phyloP scores from a whole-genome alignment of 1,139 yeast species.

The Scheffersomyces stambukii region DNA sequence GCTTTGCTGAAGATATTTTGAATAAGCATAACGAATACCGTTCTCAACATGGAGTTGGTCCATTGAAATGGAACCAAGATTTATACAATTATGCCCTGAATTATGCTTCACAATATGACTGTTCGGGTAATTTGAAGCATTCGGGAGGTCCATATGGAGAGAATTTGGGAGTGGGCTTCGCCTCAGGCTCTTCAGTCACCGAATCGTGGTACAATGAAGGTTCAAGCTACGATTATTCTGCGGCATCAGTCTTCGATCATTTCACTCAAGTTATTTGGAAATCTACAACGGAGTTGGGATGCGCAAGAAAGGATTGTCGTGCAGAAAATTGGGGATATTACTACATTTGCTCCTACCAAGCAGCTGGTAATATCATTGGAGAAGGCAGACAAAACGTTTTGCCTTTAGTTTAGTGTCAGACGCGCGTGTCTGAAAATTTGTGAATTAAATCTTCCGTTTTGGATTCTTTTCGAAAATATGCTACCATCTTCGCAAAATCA shows the following conservation, averaged over 20 bases:
- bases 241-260: constrained; percentile 47
- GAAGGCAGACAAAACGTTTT: constrained; percentile 47
- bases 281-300: constrained; percentile 62
- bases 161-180: constrained; percentile 75
- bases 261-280: constrained; percentile 89
- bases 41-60: constrained; percentile 57
- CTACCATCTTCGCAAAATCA: too few species aligned
- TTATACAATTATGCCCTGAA: constrained; percentile 63
- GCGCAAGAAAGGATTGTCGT: constrained; percentile 50
- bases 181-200: constrained; percentile 52
- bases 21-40: constrained; percentile 65
- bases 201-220: constrained; percentile 85
- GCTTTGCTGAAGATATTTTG: constrained; percentile 15
- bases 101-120: constrained; percentile 63
- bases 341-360: constrained; percentile 44
- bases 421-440: too few species aligned
- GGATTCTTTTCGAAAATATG: too few species aligned
- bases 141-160: constrained; percentile 82
- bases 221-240: constrained; percentile 46
- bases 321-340: constrained; percentile 39
- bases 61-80: constrained; percentile 59
- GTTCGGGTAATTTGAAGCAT: constrained; percentile 66
- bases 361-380: constrained; percentile 46
- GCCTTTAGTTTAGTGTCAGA: constrained; percentile 11
- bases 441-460: too few species aligned